Evolutionary conservation across 2,329 filamentous ascomycete genomes (phyloP).

Genomic region (Aspergillus quadricinctus): DNA sequence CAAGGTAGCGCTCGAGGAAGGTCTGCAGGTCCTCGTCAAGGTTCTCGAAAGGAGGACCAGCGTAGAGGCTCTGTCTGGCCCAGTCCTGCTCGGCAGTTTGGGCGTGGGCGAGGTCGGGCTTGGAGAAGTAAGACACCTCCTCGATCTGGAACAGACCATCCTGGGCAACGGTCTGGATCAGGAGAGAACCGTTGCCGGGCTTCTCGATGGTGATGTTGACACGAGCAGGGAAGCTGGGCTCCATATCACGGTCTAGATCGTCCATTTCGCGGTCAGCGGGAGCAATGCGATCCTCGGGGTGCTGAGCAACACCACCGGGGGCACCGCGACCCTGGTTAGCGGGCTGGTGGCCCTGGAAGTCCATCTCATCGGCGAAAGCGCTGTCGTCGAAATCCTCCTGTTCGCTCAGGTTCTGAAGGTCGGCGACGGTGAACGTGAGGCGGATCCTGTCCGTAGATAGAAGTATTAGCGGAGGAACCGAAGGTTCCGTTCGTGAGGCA

Average conservation of each 20-base stretch:
- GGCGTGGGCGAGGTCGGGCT: slow-evolving; percentile 71
- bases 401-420: slow-evolving; percentile 65
- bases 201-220: slow-evolving; percentile 88
- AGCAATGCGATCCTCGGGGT: slow-evolving; percentile 52
- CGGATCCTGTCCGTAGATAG: slow-evolving; percentile 55
- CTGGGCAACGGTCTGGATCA: slow-evolving; percentile 80
- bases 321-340: slow-evolving; percentile 51
- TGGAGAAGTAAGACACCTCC: slow-evolving; percentile 82
- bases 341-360: slow-evolving; percentile 52
- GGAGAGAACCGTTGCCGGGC: slow-evolving; percentile 75
- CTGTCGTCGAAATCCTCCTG: slow-evolving; percentile 53
- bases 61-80: slow-evolving; percentile 73
- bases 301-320: slow-evolving; percentile 45
- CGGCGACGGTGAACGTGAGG: slow-evolving; percentile 78
- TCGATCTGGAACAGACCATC: slow-evolving; percentile 84
- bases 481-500: slow-evolving; percentile 5
- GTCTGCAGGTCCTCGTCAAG: slow-evolving; percentile 94
- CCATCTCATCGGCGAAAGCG: slow-evolving; percentile 55
- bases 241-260: slow-evolving; percentile 48
- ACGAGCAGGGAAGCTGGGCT: slow-evolving; percentile 68
- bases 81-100: slow-evolving; percentile 72
- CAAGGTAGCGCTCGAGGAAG: slow-evolving; percentile 86
- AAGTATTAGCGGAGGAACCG: not conserved
- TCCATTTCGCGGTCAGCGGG: slow-evolving; percentile 57
- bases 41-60: slow-evolving; percentile 87